A percentile compares a stretch with the other conserved stretches of the same genome.
These are phyloP conservation scores for Aspergillus sp. DNA, from an alignment of 2,329 filamentous ascomycete species.

Conservation along the genomic window DNA sequence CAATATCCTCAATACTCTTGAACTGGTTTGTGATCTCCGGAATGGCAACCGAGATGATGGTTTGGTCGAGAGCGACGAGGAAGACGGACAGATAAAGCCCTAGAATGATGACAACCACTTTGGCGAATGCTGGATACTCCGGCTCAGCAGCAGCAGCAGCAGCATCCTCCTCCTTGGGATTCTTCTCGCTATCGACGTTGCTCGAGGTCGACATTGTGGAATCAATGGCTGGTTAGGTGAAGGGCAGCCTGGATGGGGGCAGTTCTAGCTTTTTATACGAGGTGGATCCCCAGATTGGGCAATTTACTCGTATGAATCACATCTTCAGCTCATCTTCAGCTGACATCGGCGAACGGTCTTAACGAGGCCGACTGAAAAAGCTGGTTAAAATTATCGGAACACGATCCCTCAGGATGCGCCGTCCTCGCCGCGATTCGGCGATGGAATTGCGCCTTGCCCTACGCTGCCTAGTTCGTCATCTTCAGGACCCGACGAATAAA, in stretches of 20 bases:
- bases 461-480: neutral
- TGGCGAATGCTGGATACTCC: slow-evolving; percentile 22
- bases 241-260: neutral
- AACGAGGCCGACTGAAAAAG: too few relatives aligned
- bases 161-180: neutral
- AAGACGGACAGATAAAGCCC: slow-evolving; percentile 27
- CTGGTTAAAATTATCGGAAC: too few relatives aligned
- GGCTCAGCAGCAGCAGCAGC: neutral
- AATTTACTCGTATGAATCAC: too few relatives aligned
- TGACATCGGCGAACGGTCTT: too few relatives aligned
- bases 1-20: slow-evolving; percentile 19
- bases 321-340: too few relatives aligned
- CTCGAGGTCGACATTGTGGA: neutral
- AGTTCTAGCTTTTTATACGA: neutral
- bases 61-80: slow-evolving; percentile 28
- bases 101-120: slow-evolving; percentile 21
- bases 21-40: slow-evolving; percentile 37
- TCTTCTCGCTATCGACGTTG: slow-evolving; percentile 4
- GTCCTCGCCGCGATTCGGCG: too few relatives aligned
- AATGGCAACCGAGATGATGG: slow-evolving; percentile 36
- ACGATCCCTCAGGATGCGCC: too few relatives aligned
- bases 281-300: too few relatives aligned
- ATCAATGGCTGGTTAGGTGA: neutral
- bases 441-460: neutral
- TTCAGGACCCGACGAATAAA: neutral